Base-by-base conservation (phyloP, 495 filamentous ascomycete genomes). In the Trichoderma erinaceum region DNA sequence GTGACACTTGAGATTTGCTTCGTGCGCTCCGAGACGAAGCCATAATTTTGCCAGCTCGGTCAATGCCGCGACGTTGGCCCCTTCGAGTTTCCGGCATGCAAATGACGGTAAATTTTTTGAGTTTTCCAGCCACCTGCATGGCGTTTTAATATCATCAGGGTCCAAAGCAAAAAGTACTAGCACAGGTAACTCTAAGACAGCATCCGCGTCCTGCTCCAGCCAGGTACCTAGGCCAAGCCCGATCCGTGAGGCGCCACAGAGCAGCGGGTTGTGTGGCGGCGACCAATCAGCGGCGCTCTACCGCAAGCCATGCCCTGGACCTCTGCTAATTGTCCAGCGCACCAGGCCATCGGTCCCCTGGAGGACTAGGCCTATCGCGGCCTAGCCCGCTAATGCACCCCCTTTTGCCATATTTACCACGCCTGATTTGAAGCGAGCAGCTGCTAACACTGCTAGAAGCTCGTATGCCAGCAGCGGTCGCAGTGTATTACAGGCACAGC, bases 381-480 rank as follows among this genome's bases (percentile, higher is more conserved):
- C 23, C 23, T 61, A 61, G 56, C 56, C 56, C 25, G 56, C 56
- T 61, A 29, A 61, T 61, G 56, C 56, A 61, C 56, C 56, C 56
- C 56, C 56, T 61, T 61, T 61, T 61, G 13, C 56, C 56, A 61
- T 29, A 32, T 61, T 61, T 23, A 61, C 56, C 56, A 32, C 56
- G 23, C 56, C 56, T 29, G 56, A 16, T 61, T 61, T 61, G 56
- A 61, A 61, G 56, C 56, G 56, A 61, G 27, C 56, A 61, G 56
- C 56, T 61, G 27, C 56, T 52, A n/a, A 23, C n/a, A 38, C 35
- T 38, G 35, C 35, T 38, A 5, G 35, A 16, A 23, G 50, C 50
- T 25, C 21, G 50, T 56, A 48, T 16, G 44, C 44, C 12, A 48
- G 44, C 44, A 15, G 13, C 15, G 44, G 44, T 11, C 5, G 50